These are phyloP conservation scores for Oryza glaberrima DNA, from an alignment of 176 grass and related monocot species.

Conservation along the genomic window DNA sequence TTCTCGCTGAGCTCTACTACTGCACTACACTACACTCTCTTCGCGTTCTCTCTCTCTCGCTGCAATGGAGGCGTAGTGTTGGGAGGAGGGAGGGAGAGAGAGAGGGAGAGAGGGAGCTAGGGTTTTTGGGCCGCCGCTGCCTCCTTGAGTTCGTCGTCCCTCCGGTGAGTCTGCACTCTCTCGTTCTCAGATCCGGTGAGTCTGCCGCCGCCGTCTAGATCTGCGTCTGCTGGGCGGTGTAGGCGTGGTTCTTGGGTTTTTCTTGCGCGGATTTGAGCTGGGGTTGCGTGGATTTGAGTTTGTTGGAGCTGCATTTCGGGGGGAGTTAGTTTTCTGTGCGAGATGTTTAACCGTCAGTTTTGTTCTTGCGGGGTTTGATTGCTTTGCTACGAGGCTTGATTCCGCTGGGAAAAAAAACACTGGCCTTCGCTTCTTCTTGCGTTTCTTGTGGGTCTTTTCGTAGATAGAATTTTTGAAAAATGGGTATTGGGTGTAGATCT, in stretches of 20 bases:
- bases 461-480: not conserved
- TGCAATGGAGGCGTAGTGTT: conserved; percentile 47
- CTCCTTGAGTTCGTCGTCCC: not conserved
- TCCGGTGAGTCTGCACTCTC: conserved; percentile 20
- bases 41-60: not conserved
- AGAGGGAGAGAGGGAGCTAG: conserved; percentile 36
- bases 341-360: not conserved
- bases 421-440: not conserved
- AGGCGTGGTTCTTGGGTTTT: not conserved
- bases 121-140: conserved; percentile 42
- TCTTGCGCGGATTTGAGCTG: not conserved
- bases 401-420: not conserved
- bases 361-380: not conserved
- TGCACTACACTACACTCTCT: not conserved
- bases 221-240: not conserved
- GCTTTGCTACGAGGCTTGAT: not conserved
- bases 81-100: not conserved
- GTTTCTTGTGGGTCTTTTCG: not conserved
- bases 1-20: conserved; percentile 25
- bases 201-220: conserved; percentile 36
- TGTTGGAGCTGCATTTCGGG: conserved; percentile 25
- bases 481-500: conserved; percentile 29
- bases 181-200: conserved; percentile 41
- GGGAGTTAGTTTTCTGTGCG: not conserved
- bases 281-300: not conserved